Percentiles rank a stretch among this genome's conserved stretches.
Conservation (phyloP, 2,329 filamentous ascomycete species). For the Aspergillus sp. region DNA sequence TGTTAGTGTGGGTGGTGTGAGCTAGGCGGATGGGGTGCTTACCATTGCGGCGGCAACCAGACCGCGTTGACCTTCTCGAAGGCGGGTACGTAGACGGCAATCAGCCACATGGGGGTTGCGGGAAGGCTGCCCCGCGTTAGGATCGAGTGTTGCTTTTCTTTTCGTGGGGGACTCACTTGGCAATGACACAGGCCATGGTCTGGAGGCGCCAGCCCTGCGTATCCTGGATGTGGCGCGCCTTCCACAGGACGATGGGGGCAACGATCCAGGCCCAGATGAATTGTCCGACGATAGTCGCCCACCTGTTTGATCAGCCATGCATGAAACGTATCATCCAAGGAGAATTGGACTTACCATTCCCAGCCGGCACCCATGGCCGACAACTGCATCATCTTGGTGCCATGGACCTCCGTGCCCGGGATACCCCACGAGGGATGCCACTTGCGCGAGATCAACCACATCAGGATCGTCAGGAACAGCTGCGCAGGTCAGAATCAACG, state of each 20-base stretch:
- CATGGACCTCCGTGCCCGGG: conserved; percentile 54
- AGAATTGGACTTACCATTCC: conserved; percentile 58
- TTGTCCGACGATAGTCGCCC: conserved; percentile 32
- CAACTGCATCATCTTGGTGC: conserved; percentile 43
- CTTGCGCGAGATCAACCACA: conserved; percentile 64
- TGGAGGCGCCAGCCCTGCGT: conserved; percentile 66
- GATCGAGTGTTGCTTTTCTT: neutral
- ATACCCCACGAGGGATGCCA: conserved; percentile 56
- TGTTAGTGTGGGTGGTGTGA: neutral
- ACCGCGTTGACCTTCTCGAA: conserved; percentile 55
- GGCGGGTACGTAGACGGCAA: conserved; percentile 52
- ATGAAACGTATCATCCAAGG: neutral
- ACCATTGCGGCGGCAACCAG: conserved; percentile 64
- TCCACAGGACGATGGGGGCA: conserved; percentile 51
- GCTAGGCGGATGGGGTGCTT: conserved; percentile 22
- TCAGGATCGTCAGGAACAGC: conserved; percentile 58
- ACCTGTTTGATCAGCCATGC: conserved; percentile 5
- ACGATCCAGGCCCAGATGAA: conserved; percentile 22
- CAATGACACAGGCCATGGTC: conserved; percentile 54
- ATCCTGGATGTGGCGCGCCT: conserved; percentile 60
- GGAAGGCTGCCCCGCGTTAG: conserved; percentile 50
- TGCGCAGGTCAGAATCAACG: conserved; percentile 27
- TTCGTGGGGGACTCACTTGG: conserved; percentile 30
- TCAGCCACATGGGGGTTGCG: conserved; percentile 66
- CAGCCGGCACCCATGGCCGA: conserved; percentile 50